Base-by-base conservation (phyloP, 1,139 yeast species). In the Candida gigantensis region DNA sequence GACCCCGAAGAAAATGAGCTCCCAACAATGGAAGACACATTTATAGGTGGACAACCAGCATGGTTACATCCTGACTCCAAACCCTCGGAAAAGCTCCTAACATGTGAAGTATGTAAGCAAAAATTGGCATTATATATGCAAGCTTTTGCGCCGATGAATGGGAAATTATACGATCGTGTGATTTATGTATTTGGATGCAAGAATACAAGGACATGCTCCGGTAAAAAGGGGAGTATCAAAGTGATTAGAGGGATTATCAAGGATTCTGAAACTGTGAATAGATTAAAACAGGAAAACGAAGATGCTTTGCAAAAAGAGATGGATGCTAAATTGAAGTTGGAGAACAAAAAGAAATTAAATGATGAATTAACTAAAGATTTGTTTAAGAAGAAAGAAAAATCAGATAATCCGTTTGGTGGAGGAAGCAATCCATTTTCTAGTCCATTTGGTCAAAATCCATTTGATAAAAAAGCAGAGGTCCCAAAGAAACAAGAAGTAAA, bases 111-210 rank as follows among this genome's bases (percentile, higher is more conserved):
- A 41, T 92, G 98, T 62, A 58, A 64, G 0, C 58, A 65, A 9
- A 63, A 71, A 21, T 69, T 88, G 83, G 79, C 86, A 6, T 62
- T 90, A 34, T 64, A 89, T 26, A 62, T 82, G 2, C 97, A 92
- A 57, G 84, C 92, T 2, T 83, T 74, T 59, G 84, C 96, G 1
- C 94, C 95, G 2, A 58, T 87, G 32, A 86, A 80, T 19, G 75
- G 74, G 25, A 72, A 81, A n/a, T 62, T 75, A 34, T 87, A 89
- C 54, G 97, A 89, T 51, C 73, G 98, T 40, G 81, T 81, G 9
- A 59, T 92, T 18, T 92, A 92, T 54, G 72, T 90, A 0, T 84
- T 90, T 58, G 80, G 80, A 2, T 92, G 98, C 61, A 65, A 72
- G 32, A 72, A 78, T 35, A 63, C 80, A 1, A 50, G 46, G 3